Evolutionary conservation across 2,329 filamentous ascomycete genomes (phyloP), one percentile per base, ranked within the genome.

Genomic region (Seiridium cupressi): DNA sequence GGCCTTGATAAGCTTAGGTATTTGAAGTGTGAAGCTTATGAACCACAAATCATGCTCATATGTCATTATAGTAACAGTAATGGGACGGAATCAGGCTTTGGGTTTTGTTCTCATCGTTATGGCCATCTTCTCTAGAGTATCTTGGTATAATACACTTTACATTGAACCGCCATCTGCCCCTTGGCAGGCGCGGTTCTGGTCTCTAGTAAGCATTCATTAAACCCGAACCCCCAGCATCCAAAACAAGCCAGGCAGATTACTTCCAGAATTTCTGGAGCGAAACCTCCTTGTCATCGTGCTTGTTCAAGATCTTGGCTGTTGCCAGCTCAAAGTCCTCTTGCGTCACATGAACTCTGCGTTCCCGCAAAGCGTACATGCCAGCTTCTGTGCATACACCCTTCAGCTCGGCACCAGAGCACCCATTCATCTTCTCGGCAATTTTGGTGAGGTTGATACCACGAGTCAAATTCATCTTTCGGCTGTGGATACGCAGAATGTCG

Each of bases 341-440:
- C 44, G 95, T 99, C 66, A 99, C 95, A 76, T 99, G 95, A 61
- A 99, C 94, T 78, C 95, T 89, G 73, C 95, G 85, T 81, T 99
- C 95, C 68, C 95, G 89, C 65, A 99, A 83, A 11, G 95, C 95
- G 73, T 95, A 99, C 95, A 99, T 99, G 70, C 95, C 95, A 3
- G 95, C 93, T 78, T 99, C 95, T 51, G 95, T 99, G 76, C 95
- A 99, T 53, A 99, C 95, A 81, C 95, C 95, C 87, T 99, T 99
- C 69, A 99, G 79, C 79, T 99, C 95, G 58, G 95, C 95, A 62
- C 95, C 95, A 3, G 93, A 97, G 78, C 95, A 99, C 56, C 95
- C 95, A 72, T 97, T 97, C 95, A 99, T 99, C 86, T 98, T 98
- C 83, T 99, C 95, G 36, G 95, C 95, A 70, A 98, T 96, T 87